Conservation (phyloP, 2,329 filamentous ascomycete genomes). For the Neoarthrinium moseri region DNA sequence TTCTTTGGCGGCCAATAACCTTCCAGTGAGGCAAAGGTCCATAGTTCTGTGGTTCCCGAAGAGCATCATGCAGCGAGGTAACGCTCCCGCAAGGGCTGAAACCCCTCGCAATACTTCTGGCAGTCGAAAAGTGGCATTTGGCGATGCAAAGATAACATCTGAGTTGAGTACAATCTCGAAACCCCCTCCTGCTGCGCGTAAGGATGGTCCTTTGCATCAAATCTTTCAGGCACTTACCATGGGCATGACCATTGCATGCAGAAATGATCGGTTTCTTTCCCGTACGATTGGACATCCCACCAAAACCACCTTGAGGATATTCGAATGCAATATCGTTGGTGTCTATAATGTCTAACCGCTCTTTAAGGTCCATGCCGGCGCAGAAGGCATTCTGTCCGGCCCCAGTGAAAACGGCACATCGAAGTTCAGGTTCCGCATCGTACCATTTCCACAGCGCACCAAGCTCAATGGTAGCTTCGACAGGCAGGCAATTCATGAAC, state of each 20-base stretch:
- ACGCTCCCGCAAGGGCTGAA: slow-evolving; percentile 53
- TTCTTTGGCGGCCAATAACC: slow-evolving; percentile 23
- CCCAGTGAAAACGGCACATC: slow-evolving; percentile 51
- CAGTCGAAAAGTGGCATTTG: slow-evolving; percentile 50
- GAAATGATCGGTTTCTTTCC: slow-evolving; percentile 31
- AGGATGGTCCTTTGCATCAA: too few species aligned
- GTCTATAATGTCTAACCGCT: slow-evolving; percentile 33
- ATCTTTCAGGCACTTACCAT: slow-evolving; percentile 25
- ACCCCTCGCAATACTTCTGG: slow-evolving; percentile 60
- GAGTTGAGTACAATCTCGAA: slow-evolving; percentile 38
- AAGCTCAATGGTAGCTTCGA: slow-evolving; percentile 35
- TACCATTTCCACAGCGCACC: slow-evolving; percentile 48
- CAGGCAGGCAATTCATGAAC: slow-evolving; percentile 39
- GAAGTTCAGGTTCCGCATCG: slow-evolving; percentile 46
- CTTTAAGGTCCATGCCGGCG: slow-evolving; percentile 52
- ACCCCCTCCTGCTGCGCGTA: slow-evolving; percentile 21
- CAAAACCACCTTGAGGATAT: slow-evolving; percentile 33
- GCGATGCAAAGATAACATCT: slow-evolving; percentile 57
- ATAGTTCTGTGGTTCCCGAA: slow-evolving; percentile 32
- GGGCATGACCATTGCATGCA: slow-evolving; percentile 29
- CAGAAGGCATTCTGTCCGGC: slow-evolving; percentile 49
- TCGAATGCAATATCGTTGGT: slow-evolving; percentile 25
- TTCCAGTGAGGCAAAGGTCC: slow-evolving; percentile 30
- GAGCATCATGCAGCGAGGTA: slow-evolving; percentile 44
- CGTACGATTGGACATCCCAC: slow-evolving; percentile 31